These are phyloP conservation scores for Platanus orientalis DNA, from an alignment of 164 flowering plant species.

Conservation along the genomic window DNA sequence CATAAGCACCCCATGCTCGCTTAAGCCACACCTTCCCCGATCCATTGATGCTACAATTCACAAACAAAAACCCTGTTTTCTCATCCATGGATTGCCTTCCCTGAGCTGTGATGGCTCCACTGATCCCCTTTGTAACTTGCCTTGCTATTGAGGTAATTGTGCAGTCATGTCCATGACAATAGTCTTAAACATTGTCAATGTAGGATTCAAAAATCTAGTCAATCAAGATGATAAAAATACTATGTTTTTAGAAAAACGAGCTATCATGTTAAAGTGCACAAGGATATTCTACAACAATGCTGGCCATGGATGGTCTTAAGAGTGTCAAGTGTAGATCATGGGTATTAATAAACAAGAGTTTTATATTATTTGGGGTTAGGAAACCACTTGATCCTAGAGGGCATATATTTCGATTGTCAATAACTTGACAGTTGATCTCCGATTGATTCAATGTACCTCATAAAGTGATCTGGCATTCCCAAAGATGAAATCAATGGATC, in stretches of 20 bases:
- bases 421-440: too few relatives aligned
- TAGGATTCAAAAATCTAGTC: too few relatives aligned
- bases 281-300: too few relatives aligned
- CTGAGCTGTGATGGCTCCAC: conserved; percentile 74
- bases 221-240: too few relatives aligned
- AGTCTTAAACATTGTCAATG: background rate
- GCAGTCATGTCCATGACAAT: conserved; percentile 31
- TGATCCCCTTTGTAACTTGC: conserved; percentile 29
- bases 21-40: conserved; percentile 73
- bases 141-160: conserved; percentile 40
- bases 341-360: too few relatives aligned
- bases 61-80: conserved; percentile 70
- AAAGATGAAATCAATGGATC: conserved; percentile 84
- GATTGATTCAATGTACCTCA: conserved; percentile 59
- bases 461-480: conserved; percentile 68
- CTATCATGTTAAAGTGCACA: too few relatives aligned
- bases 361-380: too few relatives aligned
- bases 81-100: conserved; percentile 43
- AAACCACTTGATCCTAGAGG: too few relatives aligned
- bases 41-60: conserved; percentile 59
- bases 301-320: too few relatives aligned
- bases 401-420: too few relatives aligned
- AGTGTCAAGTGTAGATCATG: too few relatives aligned
- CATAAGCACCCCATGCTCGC: conserved; percentile 73
- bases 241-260: too few relatives aligned